Conservation (phyloP, 345 rosid genomes). For the Psidium friedrichsthalianum region DNA sequence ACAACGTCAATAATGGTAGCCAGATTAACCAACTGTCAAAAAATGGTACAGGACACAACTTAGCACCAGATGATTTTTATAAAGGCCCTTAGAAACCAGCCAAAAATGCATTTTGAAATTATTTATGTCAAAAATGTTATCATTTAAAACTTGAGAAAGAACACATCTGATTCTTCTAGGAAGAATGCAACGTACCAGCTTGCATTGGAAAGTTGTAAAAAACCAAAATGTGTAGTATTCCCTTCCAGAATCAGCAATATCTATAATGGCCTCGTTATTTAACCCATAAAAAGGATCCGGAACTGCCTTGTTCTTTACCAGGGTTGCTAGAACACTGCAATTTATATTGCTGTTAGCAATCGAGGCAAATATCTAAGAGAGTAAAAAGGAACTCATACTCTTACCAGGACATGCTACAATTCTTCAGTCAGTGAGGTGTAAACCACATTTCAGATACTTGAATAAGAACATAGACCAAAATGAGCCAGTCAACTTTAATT, state of each 20-base stretch:
- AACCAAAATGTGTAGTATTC: slow-evolving; percentile 97
- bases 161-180: background rate
- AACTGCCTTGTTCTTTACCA: slow-evolving; percentile 66
- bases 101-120: background rate
- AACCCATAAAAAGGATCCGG: slow-evolving; percentile 96
- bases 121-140: background rate
- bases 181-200: slow-evolving; percentile 43
- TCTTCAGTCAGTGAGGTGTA: background rate
- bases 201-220: slow-evolving; percentile 55
- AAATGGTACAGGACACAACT: background rate
- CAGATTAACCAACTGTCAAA: background rate
- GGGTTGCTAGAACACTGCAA: slow-evolving; percentile 73
- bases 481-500: background rate
- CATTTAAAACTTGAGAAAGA: background rate
- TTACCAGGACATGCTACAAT: background rate
- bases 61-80: background rate
- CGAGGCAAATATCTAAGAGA: background rate
- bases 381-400: background rate
- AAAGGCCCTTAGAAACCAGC: background rate
- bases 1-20: background rate
- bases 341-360: background rate
- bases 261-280: slow-evolving; percentile 64
- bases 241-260: slow-evolving; percentile 92
- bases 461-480: background rate
- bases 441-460: background rate